Base-by-base conservation (phyloP, 1,284 basidiomycete genomes). In the Rhizoctonia solani region DNA sequence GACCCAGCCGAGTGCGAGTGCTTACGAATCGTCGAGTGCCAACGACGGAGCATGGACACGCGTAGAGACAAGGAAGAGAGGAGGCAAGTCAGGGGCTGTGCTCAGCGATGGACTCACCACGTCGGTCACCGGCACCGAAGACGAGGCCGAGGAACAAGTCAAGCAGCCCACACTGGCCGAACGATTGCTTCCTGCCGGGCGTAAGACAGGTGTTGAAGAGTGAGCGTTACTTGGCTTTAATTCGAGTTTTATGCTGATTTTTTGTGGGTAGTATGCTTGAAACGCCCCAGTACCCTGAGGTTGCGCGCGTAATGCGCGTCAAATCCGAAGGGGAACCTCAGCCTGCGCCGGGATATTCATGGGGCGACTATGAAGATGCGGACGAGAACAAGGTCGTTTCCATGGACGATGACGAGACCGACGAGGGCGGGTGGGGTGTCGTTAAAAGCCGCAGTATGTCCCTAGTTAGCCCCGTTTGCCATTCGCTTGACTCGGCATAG, bases 361-460 rank as follows among this genome's bases (percentile, higher is more conserved):
- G 87, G 88, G 85, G 77, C 0, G 88, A 90, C 77, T 90, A 90
- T 72, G 89, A 90, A 67, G 86, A 89, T 66, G 68, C 27, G 2
- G 82, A 79, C 32, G 81, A 83, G 59, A 53, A 53, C 59, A 65
- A 65, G 23, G 37, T 65, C 14, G 34, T 65, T 9, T 84, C 86
- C 67, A 83, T 81, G 3, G 85, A 83, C 69, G 83, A 79, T 9
- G 85, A 85, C 71, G 82, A 81, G 58, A 82, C 81, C 39, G 84
- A 82, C 56, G 84, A 85, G 67, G 81, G 80, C 0, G 82, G 81
- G 6, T 91, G 89, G 90, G 88, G 85, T 25, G 83, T 90, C 32
- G 89, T 92, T 70, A 83, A 81, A 75, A 83, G 83, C 71, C 81
- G 82, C 63, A 72, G 73, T 59, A 81, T 78, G 59, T 65, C n/a